These are phyloP conservation scores for Blumeria graminis DNA, from an alignment of 2,329 filamentous ascomycete genomes.

Conservation along the genomic window DNA sequence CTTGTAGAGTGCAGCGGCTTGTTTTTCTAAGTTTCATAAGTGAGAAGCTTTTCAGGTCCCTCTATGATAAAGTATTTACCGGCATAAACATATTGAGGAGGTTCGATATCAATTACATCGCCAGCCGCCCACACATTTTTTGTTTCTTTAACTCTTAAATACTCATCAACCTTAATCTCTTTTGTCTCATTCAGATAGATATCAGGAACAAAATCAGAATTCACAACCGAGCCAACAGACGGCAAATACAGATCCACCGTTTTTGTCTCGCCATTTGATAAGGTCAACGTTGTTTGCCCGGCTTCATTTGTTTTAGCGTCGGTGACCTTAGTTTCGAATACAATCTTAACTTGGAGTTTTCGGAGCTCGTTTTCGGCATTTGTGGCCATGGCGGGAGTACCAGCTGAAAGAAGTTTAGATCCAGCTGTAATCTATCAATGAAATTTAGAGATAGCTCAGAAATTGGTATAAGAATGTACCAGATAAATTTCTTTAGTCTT, in stretches of 20 bases:
- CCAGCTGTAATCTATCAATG: conserved; percentile 8
- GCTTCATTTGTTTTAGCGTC: conserved; percentile 15
- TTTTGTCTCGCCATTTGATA: conserved; percentile 23
- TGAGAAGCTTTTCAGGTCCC: not conserved
- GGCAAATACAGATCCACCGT: conserved; percentile 31
- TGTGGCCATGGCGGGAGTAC: conserved; percentile 5
- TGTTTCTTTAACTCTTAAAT: conserved; percentile 22
- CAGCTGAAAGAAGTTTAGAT: conserved; percentile 6
- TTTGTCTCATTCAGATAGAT: conserved; percentile 21
- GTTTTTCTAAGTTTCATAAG: conserved; percentile 3
- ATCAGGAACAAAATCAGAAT: conserved; percentile 26
- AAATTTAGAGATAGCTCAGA: no score
- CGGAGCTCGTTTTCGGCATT: conserved; percentile 24
- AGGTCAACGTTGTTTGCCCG: conserved; percentile 24
- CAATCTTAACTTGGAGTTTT: conserved; percentile 26
- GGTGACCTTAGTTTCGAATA: conserved; percentile 20
- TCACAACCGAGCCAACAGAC: conserved; percentile 29
- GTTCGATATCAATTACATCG: conserved; percentile 9
- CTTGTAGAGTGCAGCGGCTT: conserved; percentile 8
- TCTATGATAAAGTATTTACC: not conserved
- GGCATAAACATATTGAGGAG: conserved; percentile 8
- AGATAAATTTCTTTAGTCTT: conserved; percentile 12
- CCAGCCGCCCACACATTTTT: conserved; percentile 13
- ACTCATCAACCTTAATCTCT: conserved; percentile 26
- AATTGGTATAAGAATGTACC: conserved; percentile 2